phyloP scores from a whole-genome alignment of 2,329 filamentous ascomycete genomes.

The Penicillium sp. region DNA sequence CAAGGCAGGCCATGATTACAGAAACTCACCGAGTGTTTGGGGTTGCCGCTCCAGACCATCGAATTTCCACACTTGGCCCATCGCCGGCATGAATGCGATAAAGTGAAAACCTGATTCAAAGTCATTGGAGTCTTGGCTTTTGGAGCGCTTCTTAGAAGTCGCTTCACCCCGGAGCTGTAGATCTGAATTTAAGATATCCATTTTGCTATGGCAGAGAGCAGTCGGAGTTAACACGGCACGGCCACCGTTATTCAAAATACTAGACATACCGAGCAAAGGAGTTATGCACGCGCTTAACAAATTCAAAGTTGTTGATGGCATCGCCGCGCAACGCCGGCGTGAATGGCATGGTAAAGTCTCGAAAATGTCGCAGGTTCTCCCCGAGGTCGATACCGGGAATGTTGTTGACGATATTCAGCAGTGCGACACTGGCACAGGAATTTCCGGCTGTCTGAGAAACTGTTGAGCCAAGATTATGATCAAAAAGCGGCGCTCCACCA shows the following conservation, averaged over 20 bases:
- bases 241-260: neutral
- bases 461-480: neutral
- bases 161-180: slow-evolving; percentile 55
- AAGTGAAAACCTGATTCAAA: slow-evolving; percentile 76
- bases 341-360: slow-evolving; percentile 65
- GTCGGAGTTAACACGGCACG: neutral
- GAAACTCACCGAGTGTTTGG: slow-evolving; percentile 55
- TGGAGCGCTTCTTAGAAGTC: slow-evolving; percentile 38
- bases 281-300: slow-evolving; percentile 81
- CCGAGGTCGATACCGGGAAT: slow-evolving; percentile 65
- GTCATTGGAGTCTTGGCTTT: slow-evolving; percentile 47
- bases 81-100: slow-evolving; percentile 78
- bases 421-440: slow-evolving; percentile 86
- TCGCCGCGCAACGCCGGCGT: slow-evolving; percentile 73
- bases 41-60: slow-evolving; percentile 78
- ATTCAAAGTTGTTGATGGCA: slow-evolving; percentile 69
- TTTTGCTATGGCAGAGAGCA: slow-evolving; percentile 52
- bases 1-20: neutral
- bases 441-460: slow-evolving; percentile 70
- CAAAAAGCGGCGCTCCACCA: slow-evolving; percentile 15
- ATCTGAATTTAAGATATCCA: slow-evolving; percentile 73
- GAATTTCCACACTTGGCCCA: slow-evolving; percentile 78
- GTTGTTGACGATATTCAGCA: slow-evolving; percentile 94
- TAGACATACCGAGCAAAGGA: slow-evolving; percentile 68
- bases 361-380: slow-evolving; percentile 68